Percentiles rank a stretch among this genome's conserved stretches.
phyloP scores from a whole-genome alignment of 2,329 filamentous ascomycete genomes.

The Claviceps sorghi region DNA sequence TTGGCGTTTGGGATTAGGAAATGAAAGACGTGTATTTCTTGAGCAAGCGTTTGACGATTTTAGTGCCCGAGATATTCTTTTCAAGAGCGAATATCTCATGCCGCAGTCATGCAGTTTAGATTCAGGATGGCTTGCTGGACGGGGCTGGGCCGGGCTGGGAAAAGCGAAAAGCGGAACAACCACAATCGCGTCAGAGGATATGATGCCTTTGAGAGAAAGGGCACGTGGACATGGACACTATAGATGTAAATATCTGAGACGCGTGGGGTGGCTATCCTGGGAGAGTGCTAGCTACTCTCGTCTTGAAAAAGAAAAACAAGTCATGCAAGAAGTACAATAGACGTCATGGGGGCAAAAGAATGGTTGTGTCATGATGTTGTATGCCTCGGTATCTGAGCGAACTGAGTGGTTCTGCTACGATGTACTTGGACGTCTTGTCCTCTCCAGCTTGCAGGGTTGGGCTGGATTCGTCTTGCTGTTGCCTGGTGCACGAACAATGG shows the following conservation, averaged over 20 bases:
- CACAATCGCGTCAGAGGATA: not conserved
- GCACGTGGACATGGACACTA: not conserved
- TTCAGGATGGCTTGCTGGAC: not conserved
- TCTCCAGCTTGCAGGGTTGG: too few species aligned
- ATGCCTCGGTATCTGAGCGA: not conserved
- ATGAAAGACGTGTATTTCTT: not conserved
- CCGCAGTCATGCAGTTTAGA: not conserved
- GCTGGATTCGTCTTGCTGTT: too few species aligned
- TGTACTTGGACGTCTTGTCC: too few species aligned
- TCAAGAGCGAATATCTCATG: not conserved
- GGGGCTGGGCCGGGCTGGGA: not conserved
- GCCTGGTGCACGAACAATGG: too few species aligned
- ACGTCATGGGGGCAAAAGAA: not conserved
- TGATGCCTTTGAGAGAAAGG: not conserved
- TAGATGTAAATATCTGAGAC: not conserved
- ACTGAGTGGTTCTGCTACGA: too few species aligned
- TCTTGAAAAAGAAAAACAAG: not conserved
- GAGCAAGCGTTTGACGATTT: slow-evolving; percentile 4
- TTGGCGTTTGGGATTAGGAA: slow-evolving; percentile 7
- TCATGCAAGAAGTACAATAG: not conserved
- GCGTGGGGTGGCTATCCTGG: not conserved
- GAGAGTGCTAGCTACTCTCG: not conserved
- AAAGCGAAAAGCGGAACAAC: not conserved
- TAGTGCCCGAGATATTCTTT: not conserved
- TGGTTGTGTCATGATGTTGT: not conserved